These are phyloP conservation scores for Cutaneotrichosporon cyanovorans DNA, from an alignment of 1,284 basidiomycete genomes.

Conservation along the genomic window DNA sequence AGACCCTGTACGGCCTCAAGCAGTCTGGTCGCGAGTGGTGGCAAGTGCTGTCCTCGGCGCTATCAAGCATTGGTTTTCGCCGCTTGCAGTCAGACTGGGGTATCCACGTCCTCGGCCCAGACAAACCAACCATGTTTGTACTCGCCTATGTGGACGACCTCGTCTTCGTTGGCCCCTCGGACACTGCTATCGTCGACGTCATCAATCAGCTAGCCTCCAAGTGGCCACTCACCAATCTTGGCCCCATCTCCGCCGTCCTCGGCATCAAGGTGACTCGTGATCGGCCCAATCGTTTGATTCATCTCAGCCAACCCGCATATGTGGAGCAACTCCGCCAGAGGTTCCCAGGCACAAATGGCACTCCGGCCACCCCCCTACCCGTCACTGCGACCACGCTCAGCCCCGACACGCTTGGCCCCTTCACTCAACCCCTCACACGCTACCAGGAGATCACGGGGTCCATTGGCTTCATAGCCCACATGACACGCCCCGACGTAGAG, in stretches of 20 bases:
- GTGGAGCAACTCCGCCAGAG: no score
- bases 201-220: conserved; percentile 18
- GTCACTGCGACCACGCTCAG: no score
- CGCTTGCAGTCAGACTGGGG: conserved; percentile 40
- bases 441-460: no score
- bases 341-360: no score
- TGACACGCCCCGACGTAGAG: no score
- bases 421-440: no score
- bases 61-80: conserved; percentile 38
- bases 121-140: conserved; percentile 6
- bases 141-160: conserved; percentile 19
- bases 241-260: conserved; percentile 23
- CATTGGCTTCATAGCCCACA: no score
- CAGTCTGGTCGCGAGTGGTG: conserved; percentile 40
- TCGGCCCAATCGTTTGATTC: no score
- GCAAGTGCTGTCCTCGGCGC: conserved; percentile 35
- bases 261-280: conserved; percentile 35
- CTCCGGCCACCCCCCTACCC: no score
- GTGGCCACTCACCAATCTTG: conserved; percentile 27
- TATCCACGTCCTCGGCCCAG: conserved; percentile 26
- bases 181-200: conserved; percentile 4
- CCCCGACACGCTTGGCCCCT: no score
- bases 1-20: conserved; percentile 49
- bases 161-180: conserved; percentile 6
- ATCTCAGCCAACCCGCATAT: no score